These are phyloP conservation scores for Exophiala sp. DNA, from an alignment of 2,329 filamentous ascomycete genomes.

Conservation along the genomic window DNA sequence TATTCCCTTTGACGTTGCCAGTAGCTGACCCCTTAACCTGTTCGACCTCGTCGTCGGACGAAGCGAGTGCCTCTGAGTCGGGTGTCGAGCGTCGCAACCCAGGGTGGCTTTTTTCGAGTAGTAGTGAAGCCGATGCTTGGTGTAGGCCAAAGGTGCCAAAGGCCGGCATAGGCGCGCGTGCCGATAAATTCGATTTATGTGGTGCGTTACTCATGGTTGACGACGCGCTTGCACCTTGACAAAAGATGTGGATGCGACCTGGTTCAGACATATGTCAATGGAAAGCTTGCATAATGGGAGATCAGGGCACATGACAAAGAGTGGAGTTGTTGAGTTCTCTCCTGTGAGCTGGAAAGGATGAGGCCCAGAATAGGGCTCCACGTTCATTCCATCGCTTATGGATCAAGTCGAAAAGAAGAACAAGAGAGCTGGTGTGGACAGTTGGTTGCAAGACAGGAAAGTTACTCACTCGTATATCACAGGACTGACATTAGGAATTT, in stretches of 20 bases:
- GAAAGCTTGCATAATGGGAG: no score
- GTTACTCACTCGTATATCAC: background rate
- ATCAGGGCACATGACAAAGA: no score
- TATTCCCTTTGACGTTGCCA: slow-evolving; percentile 50
- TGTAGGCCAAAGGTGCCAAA: slow-evolving; percentile 27
- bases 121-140: slow-evolving; percentile 59
- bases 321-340: no score
- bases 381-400: no score
- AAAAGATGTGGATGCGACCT: background rate
- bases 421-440: no score
- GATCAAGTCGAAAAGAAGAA: no score
- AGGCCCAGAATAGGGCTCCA: no score
- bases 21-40: slow-evolving; percentile 45
- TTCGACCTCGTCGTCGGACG: slow-evolving; percentile 88
- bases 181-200: slow-evolving; percentile 16
- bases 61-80: slow-evolving; percentile 88
- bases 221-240: background rate
- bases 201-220: slow-evolving; percentile 23
- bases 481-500: background rate
- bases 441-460: background rate
- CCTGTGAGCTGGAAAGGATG: no score
- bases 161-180: slow-evolving; percentile 26
- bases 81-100: slow-evolving; percentile 76
- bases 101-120: slow-evolving; percentile 70
- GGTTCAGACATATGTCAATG: no score